These are phyloP conservation scores for Xylaria sp. DNA, from an alignment of 2,329 filamentous ascomycete genomes.

Conservation along the genomic window DNA sequence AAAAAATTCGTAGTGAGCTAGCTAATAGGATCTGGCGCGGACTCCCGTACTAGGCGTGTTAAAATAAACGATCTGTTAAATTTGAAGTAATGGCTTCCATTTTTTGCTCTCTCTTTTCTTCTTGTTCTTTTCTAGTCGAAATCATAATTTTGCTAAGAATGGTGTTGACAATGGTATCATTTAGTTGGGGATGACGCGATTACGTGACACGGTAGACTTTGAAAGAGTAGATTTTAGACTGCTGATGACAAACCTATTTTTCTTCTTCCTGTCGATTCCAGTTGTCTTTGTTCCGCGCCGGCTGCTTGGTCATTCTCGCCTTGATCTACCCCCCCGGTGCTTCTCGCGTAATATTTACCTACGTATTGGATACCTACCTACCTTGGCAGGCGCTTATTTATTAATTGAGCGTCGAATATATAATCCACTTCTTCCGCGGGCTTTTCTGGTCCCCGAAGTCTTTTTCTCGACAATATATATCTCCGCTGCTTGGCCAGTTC, in stretches of 20 bases:
- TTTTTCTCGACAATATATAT: neutral
- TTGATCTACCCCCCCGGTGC: conserved; percentile 1
- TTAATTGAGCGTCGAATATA: conserved; percentile 7
- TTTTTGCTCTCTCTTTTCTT: no score
- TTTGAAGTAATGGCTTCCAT: no score
- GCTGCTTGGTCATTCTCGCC: conserved; percentile 30
- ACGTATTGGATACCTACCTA: neutral
- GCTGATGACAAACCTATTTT: conserved; percentile 30
- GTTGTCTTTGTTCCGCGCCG: conserved; percentile 18
- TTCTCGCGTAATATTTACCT: conserved; percentile 33
- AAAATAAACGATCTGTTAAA: no score
- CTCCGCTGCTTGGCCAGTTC: neutral
- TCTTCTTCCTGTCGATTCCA: conserved; percentile 19
- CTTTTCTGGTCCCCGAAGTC: conserved; percentile 3
- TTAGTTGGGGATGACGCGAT: conserved; percentile 41
- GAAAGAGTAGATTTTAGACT: conserved; percentile 35
- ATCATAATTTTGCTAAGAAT: neutral
- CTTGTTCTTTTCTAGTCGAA: no score
- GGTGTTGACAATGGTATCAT: conserved; percentile 39
- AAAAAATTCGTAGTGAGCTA: no score
- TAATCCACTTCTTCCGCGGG: conserved; percentile 5
- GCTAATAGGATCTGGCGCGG: no score
- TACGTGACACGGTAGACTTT: conserved; percentile 32
- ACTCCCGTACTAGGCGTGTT: no score
- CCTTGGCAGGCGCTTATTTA: neutral